These are phyloP conservation scores for Phlebiopsis flavidoalba DNA, from an alignment of 768 basidiomycete genomes.

Conservation along the genomic window DNA sequence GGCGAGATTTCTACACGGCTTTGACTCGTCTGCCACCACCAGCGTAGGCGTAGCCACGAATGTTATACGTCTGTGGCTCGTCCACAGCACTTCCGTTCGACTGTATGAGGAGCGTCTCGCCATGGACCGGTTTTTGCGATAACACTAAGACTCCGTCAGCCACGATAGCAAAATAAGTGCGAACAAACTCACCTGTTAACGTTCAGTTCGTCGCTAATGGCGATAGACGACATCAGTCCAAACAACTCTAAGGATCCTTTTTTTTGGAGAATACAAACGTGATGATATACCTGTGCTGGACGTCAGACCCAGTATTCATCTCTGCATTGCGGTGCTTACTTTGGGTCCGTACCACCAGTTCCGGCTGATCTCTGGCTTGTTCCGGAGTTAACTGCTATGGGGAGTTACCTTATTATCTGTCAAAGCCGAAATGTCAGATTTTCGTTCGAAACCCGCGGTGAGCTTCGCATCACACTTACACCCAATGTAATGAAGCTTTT, in stretches of 20 bases:
- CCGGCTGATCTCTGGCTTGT: slow-evolving; percentile 41
- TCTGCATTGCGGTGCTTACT: slow-evolving; percentile 17
- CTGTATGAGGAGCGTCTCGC: slow-evolving; percentile 33
- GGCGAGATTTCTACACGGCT: slow-evolving; percentile 52
- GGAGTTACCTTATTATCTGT: slow-evolving; percentile 58
- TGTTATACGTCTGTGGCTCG: slow-evolving; percentile 26
- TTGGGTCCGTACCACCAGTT: slow-evolving; percentile 56
- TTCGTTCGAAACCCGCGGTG: background rate
- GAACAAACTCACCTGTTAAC: slow-evolving; percentile 31
- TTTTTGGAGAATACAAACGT: slow-evolving; percentile 10
- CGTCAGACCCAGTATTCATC: background rate
- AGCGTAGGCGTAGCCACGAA: slow-evolving; percentile 57
- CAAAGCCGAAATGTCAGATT: background rate
- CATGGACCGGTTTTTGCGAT: slow-evolving; percentile 53
- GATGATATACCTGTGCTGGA: slow-evolving; percentile 26
- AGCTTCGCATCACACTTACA: slow-evolving; percentile 7
- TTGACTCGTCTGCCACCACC: slow-evolving; percentile 56
- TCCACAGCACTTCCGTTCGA: slow-evolving; percentile 4
- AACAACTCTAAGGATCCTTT: no score
- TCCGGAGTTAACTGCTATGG: slow-evolving; percentile 49
- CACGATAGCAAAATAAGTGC: background rate
- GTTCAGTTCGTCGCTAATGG: slow-evolving; percentile 38
- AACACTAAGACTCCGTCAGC: slow-evolving; percentile 26
- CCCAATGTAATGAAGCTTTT: slow-evolving; percentile 33
- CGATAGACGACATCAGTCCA: no score